Conservation (phyloP, 306 rosid genomes). For the Malus sylvestris region DNA sequence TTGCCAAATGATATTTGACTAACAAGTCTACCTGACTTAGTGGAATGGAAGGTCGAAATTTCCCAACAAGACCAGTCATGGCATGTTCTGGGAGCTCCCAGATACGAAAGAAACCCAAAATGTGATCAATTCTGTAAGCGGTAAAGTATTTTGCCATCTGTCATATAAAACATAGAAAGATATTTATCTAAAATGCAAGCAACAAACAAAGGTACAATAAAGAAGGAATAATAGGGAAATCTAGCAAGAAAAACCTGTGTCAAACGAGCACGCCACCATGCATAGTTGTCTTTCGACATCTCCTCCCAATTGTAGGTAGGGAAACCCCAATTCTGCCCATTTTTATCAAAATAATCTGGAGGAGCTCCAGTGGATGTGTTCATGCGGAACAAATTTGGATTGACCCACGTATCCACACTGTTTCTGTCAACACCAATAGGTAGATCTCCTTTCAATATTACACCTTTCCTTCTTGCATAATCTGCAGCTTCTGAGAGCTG, state of each 20-base stretch:
- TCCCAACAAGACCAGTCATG: slow-evolving; percentile 79
- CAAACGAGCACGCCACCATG: slow-evolving; percentile 93
- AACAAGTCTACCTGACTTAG: slow-evolving; percentile 63
- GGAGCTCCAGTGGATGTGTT: slow-evolving; percentile 97
- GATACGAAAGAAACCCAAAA: slow-evolving; percentile 90
- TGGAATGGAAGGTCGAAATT: slow-evolving; percentile 94
- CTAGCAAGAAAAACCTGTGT: slow-evolving; percentile 59
- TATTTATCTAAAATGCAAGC: slow-evolving; percentile 12
- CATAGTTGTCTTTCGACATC: slow-evolving; percentile 91
- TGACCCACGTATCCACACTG: slow-evolving; percentile 97
- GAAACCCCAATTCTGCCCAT: slow-evolving; percentile 99
- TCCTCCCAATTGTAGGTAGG: slow-evolving; percentile 99
- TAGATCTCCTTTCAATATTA: slow-evolving; percentile 90
- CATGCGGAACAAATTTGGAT: slow-evolving; percentile 89
- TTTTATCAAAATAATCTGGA: slow-evolving; percentile 97
- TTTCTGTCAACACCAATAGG: slow-evolving; percentile 95
- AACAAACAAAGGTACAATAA: slow-evolving; percentile 5
- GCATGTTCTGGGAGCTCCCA: slow-evolving; percentile 99
- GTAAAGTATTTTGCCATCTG: slow-evolving; percentile 98
- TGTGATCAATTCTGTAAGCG: slow-evolving; percentile 92
- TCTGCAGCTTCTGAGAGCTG: slow-evolving; percentile 84
- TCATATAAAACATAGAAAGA: slow-evolving; percentile 31
- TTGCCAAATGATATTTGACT: slow-evolving; percentile 6
- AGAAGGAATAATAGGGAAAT: neutral
- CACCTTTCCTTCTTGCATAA: slow-evolving; percentile 84